Evolutionary conservation across 257 asterid species (phyloP), one percentile per base, ranked within the genome.

Genomic region (Nicotiana benthamiana): DNA sequence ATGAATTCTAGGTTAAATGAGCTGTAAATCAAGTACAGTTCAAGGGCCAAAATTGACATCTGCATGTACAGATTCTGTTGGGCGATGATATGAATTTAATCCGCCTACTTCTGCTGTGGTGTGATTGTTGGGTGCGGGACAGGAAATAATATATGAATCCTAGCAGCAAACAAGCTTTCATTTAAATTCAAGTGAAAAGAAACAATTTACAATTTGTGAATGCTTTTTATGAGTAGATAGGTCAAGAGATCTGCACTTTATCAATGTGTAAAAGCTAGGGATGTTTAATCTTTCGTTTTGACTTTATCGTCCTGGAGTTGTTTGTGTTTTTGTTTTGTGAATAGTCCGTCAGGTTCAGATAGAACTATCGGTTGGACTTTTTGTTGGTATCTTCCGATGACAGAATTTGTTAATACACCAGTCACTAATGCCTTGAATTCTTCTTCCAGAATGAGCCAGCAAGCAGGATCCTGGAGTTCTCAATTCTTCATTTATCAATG

Each of bases 401-500:
- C 61, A 72, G 57, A 46, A 72, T 72, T 72, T 6, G 24, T 72
- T 66, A 57, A 34, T 78, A 15, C 3, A 80, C 32, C 63, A 46
- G 74, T 26, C 22, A 20, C 36, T 82, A 82, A 80, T 79, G 77
- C 59, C 67, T 24, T 36, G 80, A 24, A 34, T 82, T 52, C 80
- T 26, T 56, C 24, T 86, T 30, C 66, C 92, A 95, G 99, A 88
- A 85, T 46, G 93, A 89, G 80, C 93, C 99, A 26, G 97, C 93
- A 52, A 91, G 93, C 80, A 91, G 97, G 82, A 95, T 95, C 84
- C 85, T 95, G 89, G 99, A 93, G 88, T 86, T 95, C 84, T 89
- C 97, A 10, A 87, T 95, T 81, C 96, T 95, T 77, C 99, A 95
- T 86, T 84, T 95, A 79, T 97, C 99, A 36, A 95, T 95, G 97